A percentile compares a stretch with the other conserved stretches of the same genome.
Evolutionary conservation across 306 rosid genomes (phyloP).

Genomic region (Quercus parvula): DNA sequence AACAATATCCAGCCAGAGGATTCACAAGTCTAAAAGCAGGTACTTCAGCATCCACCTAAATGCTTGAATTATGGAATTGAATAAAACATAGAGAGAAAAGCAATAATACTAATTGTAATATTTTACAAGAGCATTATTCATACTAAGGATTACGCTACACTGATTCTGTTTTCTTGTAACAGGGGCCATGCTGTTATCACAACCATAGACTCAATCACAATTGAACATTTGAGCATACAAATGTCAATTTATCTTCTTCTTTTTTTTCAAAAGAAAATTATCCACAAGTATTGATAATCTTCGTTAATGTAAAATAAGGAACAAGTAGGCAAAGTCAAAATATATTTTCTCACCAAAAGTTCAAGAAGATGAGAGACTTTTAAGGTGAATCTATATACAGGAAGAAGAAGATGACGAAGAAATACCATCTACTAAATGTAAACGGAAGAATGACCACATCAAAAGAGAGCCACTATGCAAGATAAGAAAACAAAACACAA

Average conservation of each 20-base stretch:
- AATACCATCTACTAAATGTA: not conserved
- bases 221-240: not conserved
- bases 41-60: not conserved
- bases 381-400: not conserved
- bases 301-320: not conserved
- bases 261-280: not conserved
- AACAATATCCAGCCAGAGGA: not conserved
- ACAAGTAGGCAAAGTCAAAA: not conserved
- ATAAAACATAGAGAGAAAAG: not conserved
- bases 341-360: not conserved
- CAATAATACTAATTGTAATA: not conserved
- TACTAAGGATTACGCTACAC: not conserved
- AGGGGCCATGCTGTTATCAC: not conserved
- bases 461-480: not conserved
- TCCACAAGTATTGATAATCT: not conserved
- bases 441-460: not conserved
- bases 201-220: not conserved
- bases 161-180: not conserved
- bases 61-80: constrained; percentile 1
- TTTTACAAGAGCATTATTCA: not conserved
- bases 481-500: not conserved
- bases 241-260: not conserved
- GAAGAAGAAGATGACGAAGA: not conserved
- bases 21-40: constrained; percentile 1
- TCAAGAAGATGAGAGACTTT: not conserved